These are phyloP conservation scores for Tulasnella sp. DNA, from an alignment of 768 basidiomycete genomes.

Conservation along the genomic window DNA sequence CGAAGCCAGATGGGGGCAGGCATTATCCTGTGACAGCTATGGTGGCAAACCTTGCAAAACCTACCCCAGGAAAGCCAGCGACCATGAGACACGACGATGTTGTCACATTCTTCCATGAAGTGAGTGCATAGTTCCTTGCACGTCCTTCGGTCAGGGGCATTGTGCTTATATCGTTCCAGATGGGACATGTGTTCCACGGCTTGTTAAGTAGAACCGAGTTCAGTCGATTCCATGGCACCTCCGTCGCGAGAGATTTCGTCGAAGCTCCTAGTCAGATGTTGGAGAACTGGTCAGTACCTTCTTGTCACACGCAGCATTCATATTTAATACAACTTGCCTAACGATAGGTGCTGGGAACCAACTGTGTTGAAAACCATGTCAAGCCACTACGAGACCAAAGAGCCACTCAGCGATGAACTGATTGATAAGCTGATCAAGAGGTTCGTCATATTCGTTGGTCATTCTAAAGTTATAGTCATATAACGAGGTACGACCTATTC, in stretches of 20 bases:
- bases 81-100: slow-evolving; percentile 81
- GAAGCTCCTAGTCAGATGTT: slow-evolving; percentile 89
- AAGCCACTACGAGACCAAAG: slow-evolving; percentile 61
- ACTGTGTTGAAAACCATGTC: slow-evolving; percentile 66
- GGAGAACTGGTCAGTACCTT: slow-evolving; percentile 57
- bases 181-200: slow-evolving; percentile 46
- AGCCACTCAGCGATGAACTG: slow-evolving; percentile 54
- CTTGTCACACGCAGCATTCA: not conserved
- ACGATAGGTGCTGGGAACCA: slow-evolving; percentile 62
- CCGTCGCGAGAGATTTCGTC: slow-evolving; percentile 69
- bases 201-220: slow-evolving; percentile 58
- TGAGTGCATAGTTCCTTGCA: no score
- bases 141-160: not conserved
- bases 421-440: slow-evolving; percentile 74
- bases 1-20: slow-evolving; percentile 38
- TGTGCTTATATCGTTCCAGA: slow-evolving; percentile 21
- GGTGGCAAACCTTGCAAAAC: slow-evolving; percentile 85
- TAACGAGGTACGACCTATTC: not conserved
- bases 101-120: slow-evolving; percentile 88
- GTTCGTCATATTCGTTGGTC: slow-evolving; percentile 26
- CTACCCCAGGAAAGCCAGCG: slow-evolving; percentile 24
- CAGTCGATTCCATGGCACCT: slow-evolving; percentile 70
- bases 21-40: slow-evolving; percentile 67
- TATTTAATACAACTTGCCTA: not conserved
- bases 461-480: not conserved